phyloP scores from a whole-genome alignment of 495 filamentous ascomycete species.

The Penicillium paxilli region DNA sequence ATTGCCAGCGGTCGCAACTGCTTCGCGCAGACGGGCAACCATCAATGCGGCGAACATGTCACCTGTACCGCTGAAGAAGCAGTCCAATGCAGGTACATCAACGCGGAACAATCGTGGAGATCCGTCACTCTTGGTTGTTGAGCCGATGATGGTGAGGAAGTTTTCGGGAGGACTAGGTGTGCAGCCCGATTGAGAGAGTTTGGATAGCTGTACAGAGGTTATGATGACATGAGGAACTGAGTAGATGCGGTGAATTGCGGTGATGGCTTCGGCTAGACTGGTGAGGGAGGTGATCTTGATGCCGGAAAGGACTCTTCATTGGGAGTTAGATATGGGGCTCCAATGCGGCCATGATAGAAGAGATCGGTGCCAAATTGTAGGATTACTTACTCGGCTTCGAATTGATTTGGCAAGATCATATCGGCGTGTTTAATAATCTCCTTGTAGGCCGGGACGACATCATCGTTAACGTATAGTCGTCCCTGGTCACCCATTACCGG shows the following conservation, averaged over 20 bases:
- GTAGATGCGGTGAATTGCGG: conserved; percentile 72
- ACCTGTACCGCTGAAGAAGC: conserved; percentile 92
- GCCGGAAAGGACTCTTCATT: conserved; percentile 82
- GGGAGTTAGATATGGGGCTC: conserved; percentile 1
- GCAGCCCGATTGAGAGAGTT: conserved; percentile 36
- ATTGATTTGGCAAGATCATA: conserved; percentile 93
- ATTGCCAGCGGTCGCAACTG: conserved; percentile 48
- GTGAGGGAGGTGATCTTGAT: conserved; percentile 75
- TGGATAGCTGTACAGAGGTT: conserved; percentile 70
- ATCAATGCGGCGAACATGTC: conserved; percentile 97
- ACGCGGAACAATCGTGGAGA: conserved; percentile 78
- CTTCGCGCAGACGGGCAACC: conserved; percentile 86
- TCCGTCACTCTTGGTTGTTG: conserved; percentile 61
- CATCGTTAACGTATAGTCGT: conserved; percentile 81
- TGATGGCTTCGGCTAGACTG: conserved; percentile 71
- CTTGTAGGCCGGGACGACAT: conserved; percentile 90
- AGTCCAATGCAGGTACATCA: conserved; percentile 80
- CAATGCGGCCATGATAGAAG: no score
- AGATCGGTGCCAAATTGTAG: no score
- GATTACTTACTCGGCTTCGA: conserved; percentile 81
- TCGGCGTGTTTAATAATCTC: conserved; percentile 76
- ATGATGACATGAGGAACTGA: conserved; percentile 87
- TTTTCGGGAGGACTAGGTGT: conserved; percentile 37
- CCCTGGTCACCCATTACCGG: conserved; percentile 98
- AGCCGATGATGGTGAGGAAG: conserved; percentile 76